Base-by-base conservation (phyloP, 164 flowering plant genomes). In the Pachysandra terminalis region DNA sequence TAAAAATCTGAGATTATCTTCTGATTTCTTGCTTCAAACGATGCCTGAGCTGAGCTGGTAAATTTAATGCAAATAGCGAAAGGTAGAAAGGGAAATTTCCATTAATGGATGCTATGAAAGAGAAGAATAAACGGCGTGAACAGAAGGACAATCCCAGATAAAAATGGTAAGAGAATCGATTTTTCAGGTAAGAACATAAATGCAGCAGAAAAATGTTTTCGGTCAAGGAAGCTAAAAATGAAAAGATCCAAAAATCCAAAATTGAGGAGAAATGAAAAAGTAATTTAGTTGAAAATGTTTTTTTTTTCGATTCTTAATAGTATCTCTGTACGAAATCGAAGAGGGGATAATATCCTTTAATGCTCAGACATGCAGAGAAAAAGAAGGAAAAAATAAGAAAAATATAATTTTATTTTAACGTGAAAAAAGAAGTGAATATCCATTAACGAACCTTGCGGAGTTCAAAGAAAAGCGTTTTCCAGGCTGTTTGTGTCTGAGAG, bases 401-500 rank as follows among this genome's bases (percentile, higher is more conserved):
- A 45, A 45, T 45, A 27, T 19, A 58, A 27, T 0, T 37, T 5
- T 27, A 25, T 5, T 58, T 27, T 26, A 27, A 8, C 17, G 15
- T 26, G 7, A n/a, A 68, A 52, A 26, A 53, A 56, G 37, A 16
- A 21, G 22, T 19, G 24, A 40, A 8, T 45, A 57, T 57, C 61
- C 41, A 41, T 24, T 25, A 19, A 71, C 32, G 70, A 68, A 91
- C 97, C 97, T 91, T 3, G 95, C 92, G 3, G 97, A 78, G 76
- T 9, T 61, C 57, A 84, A 69, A 48, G 90, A 72, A 79, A 92
- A 92, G 21, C 90, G 82, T n/a, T 84, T 79, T 4, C 68, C 75
- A 23, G 88, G 89, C 65, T 81, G 90, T n/a, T 66, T 75, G 56
- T 90, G 89, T 2, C 90, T 28, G 56, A 88, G 83, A 13, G 89